Evolutionary conservation across 2,329 filamentous ascomycete species (phyloP).

Genomic region (Aspergillus pseudoviridinutans): DNA sequence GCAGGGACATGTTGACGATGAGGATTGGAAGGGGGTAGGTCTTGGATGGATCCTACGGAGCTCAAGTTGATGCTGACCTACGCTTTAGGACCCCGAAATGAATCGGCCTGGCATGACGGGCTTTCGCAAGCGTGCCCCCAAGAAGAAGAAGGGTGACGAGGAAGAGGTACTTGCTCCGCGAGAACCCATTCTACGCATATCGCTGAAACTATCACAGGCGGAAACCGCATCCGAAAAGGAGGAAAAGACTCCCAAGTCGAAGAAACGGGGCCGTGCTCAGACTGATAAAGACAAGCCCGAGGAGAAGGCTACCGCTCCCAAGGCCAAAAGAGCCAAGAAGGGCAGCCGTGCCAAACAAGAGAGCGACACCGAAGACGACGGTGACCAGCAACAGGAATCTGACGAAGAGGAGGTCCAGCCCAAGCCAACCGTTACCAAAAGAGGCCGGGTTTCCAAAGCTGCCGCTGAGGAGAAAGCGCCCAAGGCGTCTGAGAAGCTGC

Average conservation of each 20-base stretch:
- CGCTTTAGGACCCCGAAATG: slow-evolving; percentile 63
- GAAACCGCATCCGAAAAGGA: slow-evolving; percentile 8
- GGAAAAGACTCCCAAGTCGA: slow-evolving; percentile 14
- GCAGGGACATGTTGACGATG: slow-evolving; percentile 75
- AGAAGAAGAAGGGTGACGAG: slow-evolving; percentile 33
- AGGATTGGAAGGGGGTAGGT: slow-evolving; percentile 84
- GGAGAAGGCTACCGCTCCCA: slow-evolving; percentile 9
- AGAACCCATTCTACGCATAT: slow-evolving; percentile 1
- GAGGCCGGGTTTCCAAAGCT: slow-evolving; percentile 15
- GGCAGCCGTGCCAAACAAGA: slow-evolving; percentile 7
- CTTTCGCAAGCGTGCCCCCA: slow-evolving; percentile 49
- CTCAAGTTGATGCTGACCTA: slow-evolving; percentile 4
- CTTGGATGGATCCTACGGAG: neutral
- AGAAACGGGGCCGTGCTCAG: slow-evolving; percentile 15
- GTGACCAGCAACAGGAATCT: slow-evolving; percentile 2
- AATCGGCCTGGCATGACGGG: slow-evolving; percentile 66
- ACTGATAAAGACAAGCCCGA: slow-evolving; percentile 10
- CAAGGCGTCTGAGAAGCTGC: slow-evolving; percentile 1
- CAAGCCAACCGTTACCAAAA: slow-evolving; percentile 16
- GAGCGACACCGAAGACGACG: slow-evolving; percentile 1
- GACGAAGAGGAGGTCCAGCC: slow-evolving; percentile 9
- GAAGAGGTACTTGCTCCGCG: slow-evolving; percentile 20
- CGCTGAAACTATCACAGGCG: slow-evolving; percentile 10
- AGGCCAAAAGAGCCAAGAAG: slow-evolving; percentile 14
- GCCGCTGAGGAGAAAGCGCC: slow-evolving; percentile 6